Conservation (phyloP, 345 rosid species). For the Rhodamnia argentea region DNA sequence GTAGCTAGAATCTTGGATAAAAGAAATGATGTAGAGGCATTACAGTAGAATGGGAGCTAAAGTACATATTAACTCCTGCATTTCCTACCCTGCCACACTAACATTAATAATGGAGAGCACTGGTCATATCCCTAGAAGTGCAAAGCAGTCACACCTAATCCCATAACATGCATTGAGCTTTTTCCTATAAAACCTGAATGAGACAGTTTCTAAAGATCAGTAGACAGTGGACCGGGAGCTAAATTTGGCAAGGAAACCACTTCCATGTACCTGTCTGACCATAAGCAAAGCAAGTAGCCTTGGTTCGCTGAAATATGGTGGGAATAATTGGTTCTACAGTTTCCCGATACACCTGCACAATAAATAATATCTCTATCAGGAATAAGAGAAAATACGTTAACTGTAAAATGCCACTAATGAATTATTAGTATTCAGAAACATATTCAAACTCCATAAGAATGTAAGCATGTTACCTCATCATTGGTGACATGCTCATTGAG, state of each 20-base stretch:
- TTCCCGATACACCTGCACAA: slow-evolving; percentile 65
- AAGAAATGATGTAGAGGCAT: background rate
- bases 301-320: slow-evolving; percentile 78
- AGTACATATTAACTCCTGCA: background rate
- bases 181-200: background rate
- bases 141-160: background rate
- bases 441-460: background rate
- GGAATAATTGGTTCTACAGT: slow-evolving; percentile 97
- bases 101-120: background rate
- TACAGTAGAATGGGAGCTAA: background rate
- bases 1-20: background rate
- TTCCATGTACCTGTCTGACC: slow-evolving; percentile 85
- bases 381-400: background rate
- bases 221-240: background rate
- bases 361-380: background rate
- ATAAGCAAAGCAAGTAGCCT: slow-evolving; percentile 99
- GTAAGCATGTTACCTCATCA: slow-evolving; percentile 60
- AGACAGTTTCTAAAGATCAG: background rate
- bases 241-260: background rate
- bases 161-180: background rate
- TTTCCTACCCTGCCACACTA: background rate
- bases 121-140: background rate
- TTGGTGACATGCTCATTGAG: slow-evolving; percentile 73
- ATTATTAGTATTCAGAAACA: background rate
- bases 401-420: background rate